A percentile compares a stretch with the other conserved stretches of the same genome.
These are phyloP conservation scores for Fusarium sp. DNA, from an alignment of 2,329 filamentous ascomycete genomes.

Conservation along the genomic window DNA sequence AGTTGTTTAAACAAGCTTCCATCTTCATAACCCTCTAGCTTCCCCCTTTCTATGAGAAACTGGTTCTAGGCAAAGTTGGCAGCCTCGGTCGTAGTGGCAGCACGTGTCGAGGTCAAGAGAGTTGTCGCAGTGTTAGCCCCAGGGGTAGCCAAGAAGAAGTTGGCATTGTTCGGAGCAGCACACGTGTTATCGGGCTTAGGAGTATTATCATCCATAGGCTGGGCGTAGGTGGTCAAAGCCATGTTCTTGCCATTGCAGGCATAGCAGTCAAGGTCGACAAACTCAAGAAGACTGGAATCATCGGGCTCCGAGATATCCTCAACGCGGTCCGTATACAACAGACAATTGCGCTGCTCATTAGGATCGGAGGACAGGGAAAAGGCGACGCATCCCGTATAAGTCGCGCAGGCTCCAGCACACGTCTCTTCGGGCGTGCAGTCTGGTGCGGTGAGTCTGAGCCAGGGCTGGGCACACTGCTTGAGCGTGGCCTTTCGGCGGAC, in stretches of 20 bases:
- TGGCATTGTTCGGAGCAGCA: neutral
- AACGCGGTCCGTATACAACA: constrained; percentile 5
- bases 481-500: constrained; percentile 2
- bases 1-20: neutral
- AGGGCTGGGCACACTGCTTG: constrained; percentile 4
- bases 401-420: constrained; percentile 2
- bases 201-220: neutral
- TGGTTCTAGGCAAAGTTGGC: neutral
- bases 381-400: neutral
- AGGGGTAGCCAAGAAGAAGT: neutral
- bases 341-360: neutral
- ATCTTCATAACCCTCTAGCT: neutral
- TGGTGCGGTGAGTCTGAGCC: constrained; percentile 4
- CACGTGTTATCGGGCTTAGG: constrained; percentile 4
- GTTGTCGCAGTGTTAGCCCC: neutral
- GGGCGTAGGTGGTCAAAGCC: neutral
- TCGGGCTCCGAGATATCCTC: neutral
- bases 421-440: neutral
- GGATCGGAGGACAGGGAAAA: constrained; percentile 5
- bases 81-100: neutral
- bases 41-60: neutral
- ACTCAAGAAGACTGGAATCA: neutral
- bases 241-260: constrained; percentile 6
- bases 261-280: constrained; percentile 5
- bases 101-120: neutral